Percentiles rank a stretch among this genome's conserved stretches.
phyloP scores from a whole-genome alignment of 805 yeast species.

The Myxozyma lipomycoides region DNA sequence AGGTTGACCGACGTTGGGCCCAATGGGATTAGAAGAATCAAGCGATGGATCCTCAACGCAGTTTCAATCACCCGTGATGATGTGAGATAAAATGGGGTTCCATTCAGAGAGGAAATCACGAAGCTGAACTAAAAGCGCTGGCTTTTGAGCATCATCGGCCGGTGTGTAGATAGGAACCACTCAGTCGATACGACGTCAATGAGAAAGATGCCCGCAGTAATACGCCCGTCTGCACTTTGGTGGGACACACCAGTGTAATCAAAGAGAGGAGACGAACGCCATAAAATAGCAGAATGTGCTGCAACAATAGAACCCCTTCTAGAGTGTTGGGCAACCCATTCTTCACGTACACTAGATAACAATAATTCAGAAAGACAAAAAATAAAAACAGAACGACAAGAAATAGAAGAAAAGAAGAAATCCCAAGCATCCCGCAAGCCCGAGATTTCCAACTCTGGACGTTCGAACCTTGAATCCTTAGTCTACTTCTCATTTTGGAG shows the following conservation, averaged over 20 bases:
- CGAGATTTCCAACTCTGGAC: not conserved
- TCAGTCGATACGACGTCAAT: not conserved
- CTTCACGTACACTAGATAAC: not conserved
- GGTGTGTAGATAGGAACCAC: not conserved
- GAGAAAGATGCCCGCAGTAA: not conserved
- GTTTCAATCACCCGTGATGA: slow-evolving; percentile 1
- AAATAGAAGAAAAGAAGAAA: not conserved
- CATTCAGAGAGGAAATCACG: not conserved
- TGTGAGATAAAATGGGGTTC: not conserved
- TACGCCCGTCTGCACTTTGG: not conserved
- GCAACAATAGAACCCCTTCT: not conserved
- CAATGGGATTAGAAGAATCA: not conserved
- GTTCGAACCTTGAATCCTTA: not conserved
- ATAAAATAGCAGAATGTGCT: not conserved
- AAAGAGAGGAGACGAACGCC: not conserved
- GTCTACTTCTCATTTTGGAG: too few species aligned
- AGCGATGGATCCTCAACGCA: slow-evolving; percentile 1
- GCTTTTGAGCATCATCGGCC: not conserved
- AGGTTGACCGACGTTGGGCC: not conserved
- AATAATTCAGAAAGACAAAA: not conserved
- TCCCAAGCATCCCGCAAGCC: not conserved
- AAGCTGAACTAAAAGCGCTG: not conserved
- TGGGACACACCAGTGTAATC: not conserved
- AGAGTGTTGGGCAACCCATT: not conserved
- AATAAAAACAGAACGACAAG: not conserved